A percentile compares a stretch with the other conserved stretches of the same genome.
These are phyloP conservation scores for Primulina eburnea DNA, from an alignment of 257 asterid genomes.

Conservation along the genomic window DNA sequence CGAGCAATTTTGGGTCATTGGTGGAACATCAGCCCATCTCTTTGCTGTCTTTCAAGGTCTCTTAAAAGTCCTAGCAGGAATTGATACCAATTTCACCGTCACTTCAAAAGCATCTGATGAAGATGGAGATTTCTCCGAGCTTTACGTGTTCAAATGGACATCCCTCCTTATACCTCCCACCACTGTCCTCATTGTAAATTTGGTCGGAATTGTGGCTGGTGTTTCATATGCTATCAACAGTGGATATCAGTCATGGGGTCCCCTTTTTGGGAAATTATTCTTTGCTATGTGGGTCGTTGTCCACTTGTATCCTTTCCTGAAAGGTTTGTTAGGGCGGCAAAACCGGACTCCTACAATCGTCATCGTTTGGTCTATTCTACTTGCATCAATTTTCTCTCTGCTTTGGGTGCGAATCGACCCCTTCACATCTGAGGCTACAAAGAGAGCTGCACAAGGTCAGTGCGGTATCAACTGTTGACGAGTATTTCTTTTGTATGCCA, in stretches of 20 bases:
- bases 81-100: constrained; percentile 46
- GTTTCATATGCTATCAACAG: constrained; percentile 41
- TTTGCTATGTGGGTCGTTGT: constrained; percentile 44
- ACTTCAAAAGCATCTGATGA: constrained; percentile 48
- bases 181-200: constrained; percentile 40
- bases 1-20: constrained; percentile 52
- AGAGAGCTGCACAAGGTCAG: constrained; percentile 34
- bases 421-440: constrained; percentile 33
- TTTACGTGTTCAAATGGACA: constrained; percentile 51
- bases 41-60: constrained; percentile 54
- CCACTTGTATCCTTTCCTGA: constrained; percentile 43
- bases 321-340: constrained; percentile 43
- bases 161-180: constrained; percentile 47
- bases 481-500: neutral
- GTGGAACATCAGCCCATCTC: constrained; percentile 50
- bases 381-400: constrained; percentile 46
- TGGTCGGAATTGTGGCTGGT: constrained; percentile 47
- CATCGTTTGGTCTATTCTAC: constrained; percentile 44
- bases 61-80: constrained; percentile 46
- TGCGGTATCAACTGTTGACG: constrained; percentile 40
- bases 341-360: constrained; percentile 47
- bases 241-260: constrained; percentile 52
- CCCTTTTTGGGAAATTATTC: constrained; percentile 42
- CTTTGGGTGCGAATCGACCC: constrained; percentile 51
- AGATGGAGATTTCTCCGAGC: constrained; percentile 45